Evolutionary conservation across 768 basidiomycete species (phyloP), one percentile per base, ranked within the genome.

Genomic region (Mrakia blollopis): DNA sequence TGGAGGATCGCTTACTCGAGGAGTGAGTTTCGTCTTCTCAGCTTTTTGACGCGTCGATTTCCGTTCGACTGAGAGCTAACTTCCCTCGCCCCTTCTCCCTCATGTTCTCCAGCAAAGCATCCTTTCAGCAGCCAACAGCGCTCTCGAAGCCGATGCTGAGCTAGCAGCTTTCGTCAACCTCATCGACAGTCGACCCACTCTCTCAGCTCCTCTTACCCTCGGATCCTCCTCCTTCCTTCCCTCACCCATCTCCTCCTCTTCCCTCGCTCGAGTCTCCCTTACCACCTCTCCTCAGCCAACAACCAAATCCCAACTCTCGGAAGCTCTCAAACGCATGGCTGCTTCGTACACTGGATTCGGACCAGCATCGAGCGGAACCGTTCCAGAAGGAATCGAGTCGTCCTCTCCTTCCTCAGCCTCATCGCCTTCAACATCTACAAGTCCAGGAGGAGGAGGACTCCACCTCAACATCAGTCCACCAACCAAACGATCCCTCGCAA

Each of bases 311-410:
- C 62, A 67, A 35, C 44, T 74, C 30, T 74, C 73, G 25, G 73
- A 74, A 41, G 65, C 65, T 18, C 73, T 74, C 16, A 74, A 67
- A 25, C 73, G 73, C 16, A 74, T 74, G 73, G 62, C 44, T 6
- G 73, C 41, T 35, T 65, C 62, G 25, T 74, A 74, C 35, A 74
- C 73, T n/a, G 60, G 60, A 0, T 52, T 52, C n/a, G 41, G 62
- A 0, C 73, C 50, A 13, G 30, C 73, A 8, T 65, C 65, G n/a
- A 52, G 41, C 4, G 35, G 41, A 21, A 65, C 30, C 44, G n/a
- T 32, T 25, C 32, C 25, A 14, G 52, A 44, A 28, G 52, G 50
- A 23, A 25, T 52, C 30, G 65, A 68, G 23, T 47, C 47, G 8
- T 65, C 41, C 18, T 28, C 73, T n/a, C n/a, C n/a, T 25, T 61